These are phyloP conservation scores for Yamadazyma akitaensis DNA, from an alignment of 805 yeast genomes.

Conservation along the genomic window DNA sequence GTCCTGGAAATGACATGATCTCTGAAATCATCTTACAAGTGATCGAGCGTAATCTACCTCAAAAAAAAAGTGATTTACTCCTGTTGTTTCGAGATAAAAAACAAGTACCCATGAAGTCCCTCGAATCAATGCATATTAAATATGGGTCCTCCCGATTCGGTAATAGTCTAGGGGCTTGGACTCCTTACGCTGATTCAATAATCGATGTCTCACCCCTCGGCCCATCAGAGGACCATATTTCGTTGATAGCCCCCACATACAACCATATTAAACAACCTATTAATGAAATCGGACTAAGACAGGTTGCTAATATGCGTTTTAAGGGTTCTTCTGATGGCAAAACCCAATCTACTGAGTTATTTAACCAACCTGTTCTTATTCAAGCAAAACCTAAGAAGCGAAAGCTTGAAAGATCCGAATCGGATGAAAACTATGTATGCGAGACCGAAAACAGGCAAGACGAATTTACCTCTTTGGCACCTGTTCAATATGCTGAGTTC, in stretches of 20 bases:
- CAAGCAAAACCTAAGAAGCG: conserved; percentile 3
- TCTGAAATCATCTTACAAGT: conserved; percentile 57
- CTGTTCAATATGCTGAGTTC: conserved; percentile 53
- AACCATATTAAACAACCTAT: not conserved
- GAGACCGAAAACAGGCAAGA: conserved; percentile 17
- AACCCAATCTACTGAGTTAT: conserved; percentile 26
- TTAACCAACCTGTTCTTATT: conserved; percentile 29
- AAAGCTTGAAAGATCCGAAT: not conserved
- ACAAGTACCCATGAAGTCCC: conserved; percentile 39
- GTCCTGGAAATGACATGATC: conserved; percentile 41
- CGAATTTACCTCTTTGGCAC: conserved; percentile 53
- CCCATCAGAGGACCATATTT: conserved; percentile 38
- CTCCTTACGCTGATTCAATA: conserved; percentile 63
- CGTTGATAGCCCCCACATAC: conserved; percentile 18
- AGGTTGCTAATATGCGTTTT: conserved; percentile 55
- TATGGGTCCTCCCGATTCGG: conserved; percentile 63
- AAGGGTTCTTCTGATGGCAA: conserved; percentile 50
- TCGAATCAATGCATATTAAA: conserved; percentile 55
- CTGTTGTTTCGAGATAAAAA: conserved; percentile 34
- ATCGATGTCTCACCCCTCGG: conserved; percentile 66
- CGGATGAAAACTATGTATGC: not conserved
- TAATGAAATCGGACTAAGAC: conserved; percentile 17
- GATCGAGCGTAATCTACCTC: conserved; percentile 51
- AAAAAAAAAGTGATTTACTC: conserved; percentile 40
- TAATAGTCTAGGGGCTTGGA: conserved; percentile 67